phyloP scores from a whole-genome alignment of 768 basidiomycete species.

The Megacollybia marginata region DNA sequence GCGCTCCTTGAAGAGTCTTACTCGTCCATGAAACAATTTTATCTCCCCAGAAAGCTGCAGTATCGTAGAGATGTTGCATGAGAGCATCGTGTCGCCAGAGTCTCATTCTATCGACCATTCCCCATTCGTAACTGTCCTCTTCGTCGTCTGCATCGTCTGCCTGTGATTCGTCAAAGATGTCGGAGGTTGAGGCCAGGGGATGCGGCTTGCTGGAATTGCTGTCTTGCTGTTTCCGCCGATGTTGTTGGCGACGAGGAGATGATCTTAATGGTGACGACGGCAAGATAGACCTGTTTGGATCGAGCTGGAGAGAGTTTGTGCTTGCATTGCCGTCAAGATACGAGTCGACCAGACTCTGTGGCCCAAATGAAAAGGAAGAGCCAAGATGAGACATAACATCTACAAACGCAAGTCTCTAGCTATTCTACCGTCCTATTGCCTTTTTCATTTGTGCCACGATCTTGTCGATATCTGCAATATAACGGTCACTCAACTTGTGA shows the following conservation, averaged over 20 bases:
- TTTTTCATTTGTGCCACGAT: conserved; percentile 59
- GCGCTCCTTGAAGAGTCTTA: conserved; percentile 34
- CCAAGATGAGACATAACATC: conserved; percentile 26
- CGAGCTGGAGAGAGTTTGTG: conserved; percentile 52
- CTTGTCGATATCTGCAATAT: conserved; percentile 60
- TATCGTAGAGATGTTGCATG: conserved; percentile 97
- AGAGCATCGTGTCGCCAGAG: conserved; percentile 97
- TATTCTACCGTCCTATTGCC: conserved; percentile 22
- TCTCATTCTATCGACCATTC: conserved; percentile 91
- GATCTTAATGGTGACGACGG: conserved; percentile 65
- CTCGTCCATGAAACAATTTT: conserved; percentile 96
- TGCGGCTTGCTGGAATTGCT: conserved; percentile 44
- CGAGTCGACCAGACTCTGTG: conserved; percentile 67
- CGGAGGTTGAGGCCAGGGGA: conserved; percentile 70
- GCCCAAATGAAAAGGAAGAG: conserved; percentile 80
- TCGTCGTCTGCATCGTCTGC: conserved; percentile 51
- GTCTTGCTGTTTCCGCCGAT: conserved; percentile 40
- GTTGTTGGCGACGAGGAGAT: conserved; percentile 46
- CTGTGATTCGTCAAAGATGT: conserved; percentile 63
- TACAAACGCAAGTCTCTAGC: background rate
- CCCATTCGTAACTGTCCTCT: conserved; percentile 63
- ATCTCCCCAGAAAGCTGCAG: conserved; percentile 97
- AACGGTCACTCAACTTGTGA: conserved; percentile 61
- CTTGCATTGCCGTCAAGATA: conserved; percentile 61
- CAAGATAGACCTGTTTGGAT: conserved; percentile 76